These are phyloP conservation scores for Debaryomyces tyrocola DNA, from an alignment of 805 yeast genomes.

Conservation along the genomic window DNA sequence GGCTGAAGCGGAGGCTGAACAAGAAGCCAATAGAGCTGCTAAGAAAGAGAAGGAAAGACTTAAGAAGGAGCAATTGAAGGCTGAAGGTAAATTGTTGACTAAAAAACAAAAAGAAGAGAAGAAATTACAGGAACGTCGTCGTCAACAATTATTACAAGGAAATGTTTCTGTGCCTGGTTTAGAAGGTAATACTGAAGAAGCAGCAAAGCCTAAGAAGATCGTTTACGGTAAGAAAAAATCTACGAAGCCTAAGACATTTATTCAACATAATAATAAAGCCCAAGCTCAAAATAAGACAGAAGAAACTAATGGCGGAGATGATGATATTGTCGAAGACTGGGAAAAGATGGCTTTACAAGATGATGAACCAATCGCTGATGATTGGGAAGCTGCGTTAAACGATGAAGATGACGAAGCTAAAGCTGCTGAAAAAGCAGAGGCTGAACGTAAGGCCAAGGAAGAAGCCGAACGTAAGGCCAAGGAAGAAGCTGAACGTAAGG, in stretches of 20 bases:
- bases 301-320: conserved; percentile 27
- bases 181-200: conserved; percentile 28
- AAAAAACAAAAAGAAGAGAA: conserved; percentile 95
- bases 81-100: conserved; percentile 92
- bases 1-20: conserved; percentile 64
- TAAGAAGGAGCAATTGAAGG: conserved; percentile 87
- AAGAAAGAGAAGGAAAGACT: conserved; percentile 87
- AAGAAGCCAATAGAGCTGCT: conserved; percentile 55
- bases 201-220: conserved; percentile 59
- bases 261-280: conserved; percentile 16
- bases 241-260: conserved; percentile 38
- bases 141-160: conserved; percentile 78
- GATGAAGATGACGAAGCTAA: conserved; percentile 25
- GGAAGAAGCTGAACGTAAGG: conserved; percentile 28
- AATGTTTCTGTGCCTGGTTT: conserved; percentile 76
- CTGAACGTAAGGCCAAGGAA: conserved; percentile 25
- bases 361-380: conserved; percentile 52
- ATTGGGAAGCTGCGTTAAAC: conserved; percentile 50
- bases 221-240: conserved; percentile 75
- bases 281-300: conserved; percentile 17
- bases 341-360: conserved; percentile 68
- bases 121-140: conserved; percentile 81
- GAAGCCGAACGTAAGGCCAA: conserved; percentile 29
- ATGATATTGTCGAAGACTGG: conserved; percentile 81
- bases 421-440: conserved; percentile 31